These are phyloP conservation scores for Papiliotrema flavescens DNA, from an alignment of 1,284 basidiomycete genomes.

Conservation along the genomic window DNA sequence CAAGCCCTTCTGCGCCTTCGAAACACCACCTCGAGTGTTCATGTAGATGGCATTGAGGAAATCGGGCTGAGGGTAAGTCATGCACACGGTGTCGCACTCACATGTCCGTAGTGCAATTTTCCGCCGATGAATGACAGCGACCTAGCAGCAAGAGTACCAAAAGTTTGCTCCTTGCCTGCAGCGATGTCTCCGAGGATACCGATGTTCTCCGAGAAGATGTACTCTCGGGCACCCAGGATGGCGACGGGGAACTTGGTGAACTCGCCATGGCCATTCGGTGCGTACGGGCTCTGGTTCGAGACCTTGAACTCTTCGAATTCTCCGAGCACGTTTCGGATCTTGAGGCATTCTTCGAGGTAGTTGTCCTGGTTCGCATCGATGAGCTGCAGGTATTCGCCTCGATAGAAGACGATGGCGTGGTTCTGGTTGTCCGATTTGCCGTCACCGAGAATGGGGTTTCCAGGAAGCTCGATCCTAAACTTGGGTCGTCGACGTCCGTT, in stretches of 20 bases:
- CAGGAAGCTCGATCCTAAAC: slow-evolving; percentile 97
- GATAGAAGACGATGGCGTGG: slow-evolving; percentile 98
- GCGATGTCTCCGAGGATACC: slow-evolving; percentile 98
- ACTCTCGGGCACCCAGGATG: slow-evolving; percentile 97
- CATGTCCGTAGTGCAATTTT: slow-evolving; percentile 92
- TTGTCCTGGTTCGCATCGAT: slow-evolving; percentile 99
- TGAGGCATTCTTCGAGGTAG: slow-evolving; percentile 98
- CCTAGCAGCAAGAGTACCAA: slow-evolving; percentile 93
- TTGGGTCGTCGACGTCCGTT: slow-evolving; percentile 88
- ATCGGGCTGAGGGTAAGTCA: slow-evolving; percentile 63
- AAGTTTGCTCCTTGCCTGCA: slow-evolving; percentile 99
- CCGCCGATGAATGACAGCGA: slow-evolving; percentile 96
- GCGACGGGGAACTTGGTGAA: slow-evolving; percentile 88
- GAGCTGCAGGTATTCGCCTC: slow-evolving; percentile 96
- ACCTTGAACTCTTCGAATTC: slow-evolving; percentile 95
- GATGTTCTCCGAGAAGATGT: slow-evolving; percentile 99
- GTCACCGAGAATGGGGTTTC: slow-evolving; percentile 97
- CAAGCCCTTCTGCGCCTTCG: slow-evolving; percentile 97
- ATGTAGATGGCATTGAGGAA: slow-evolving; percentile 98
- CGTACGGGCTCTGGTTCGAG: slow-evolving; percentile 81
- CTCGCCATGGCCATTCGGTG: slow-evolving; percentile 78
- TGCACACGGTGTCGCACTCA: slow-evolving; percentile 5
- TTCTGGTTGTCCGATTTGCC: slow-evolving; percentile 99
- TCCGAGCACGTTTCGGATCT: slow-evolving; percentile 96
- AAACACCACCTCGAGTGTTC: slow-evolving; percentile 96